Percentiles rank a stretch among this genome's conserved stretches.
These are phyloP conservation scores for Lactuca saligna DNA, from an alignment of 129 eudicot genomes.

Conservation along the genomic window DNA sequence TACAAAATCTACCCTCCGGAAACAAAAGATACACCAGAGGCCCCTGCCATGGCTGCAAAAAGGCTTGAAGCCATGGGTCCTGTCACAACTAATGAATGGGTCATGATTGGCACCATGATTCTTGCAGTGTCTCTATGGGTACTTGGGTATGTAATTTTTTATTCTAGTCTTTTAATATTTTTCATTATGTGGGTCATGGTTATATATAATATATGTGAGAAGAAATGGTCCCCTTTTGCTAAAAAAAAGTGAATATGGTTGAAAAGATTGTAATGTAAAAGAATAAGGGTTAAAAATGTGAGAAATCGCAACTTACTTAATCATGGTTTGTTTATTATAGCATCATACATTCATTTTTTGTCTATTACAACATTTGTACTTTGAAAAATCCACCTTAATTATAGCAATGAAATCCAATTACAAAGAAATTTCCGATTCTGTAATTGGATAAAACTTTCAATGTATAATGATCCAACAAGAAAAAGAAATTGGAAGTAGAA, in stretches of 20 bases:
- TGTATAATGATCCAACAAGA: too few relatives aligned
- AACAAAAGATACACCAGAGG: slow-evolving; percentile 92
- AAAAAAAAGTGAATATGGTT: background rate
- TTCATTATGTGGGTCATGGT: slow-evolving; percentile 16
- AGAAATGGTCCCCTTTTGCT: background rate
- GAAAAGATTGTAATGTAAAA: too few relatives aligned
- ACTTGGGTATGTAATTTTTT: slow-evolving; percentile 60
- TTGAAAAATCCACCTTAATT: too few relatives aligned
- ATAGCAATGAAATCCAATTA: background rate
- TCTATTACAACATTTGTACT: background rate
- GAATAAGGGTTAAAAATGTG: too few relatives aligned
- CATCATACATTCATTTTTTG: background rate
- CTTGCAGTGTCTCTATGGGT: slow-evolving; percentile 95
- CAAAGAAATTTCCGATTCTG: too few relatives aligned
- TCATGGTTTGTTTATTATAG: too few relatives aligned
- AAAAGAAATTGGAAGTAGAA: too few relatives aligned
- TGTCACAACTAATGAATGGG: slow-evolving; percentile 83
- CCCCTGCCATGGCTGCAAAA: slow-evolving; percentile 89
- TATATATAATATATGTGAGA: background rate
- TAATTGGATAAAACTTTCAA: too few relatives aligned
- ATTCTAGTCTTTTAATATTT: background rate
- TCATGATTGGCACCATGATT: slow-evolving; percentile 88
- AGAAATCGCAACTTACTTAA: too few relatives aligned
- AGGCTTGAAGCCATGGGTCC: slow-evolving; percentile 86
- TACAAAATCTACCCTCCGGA: slow-evolving; percentile 91